These are phyloP conservation scores for Arthrobotrys sinensis DNA, from an alignment of 2,329 filamentous ascomycete genomes.

Conservation along the genomic window DNA sequence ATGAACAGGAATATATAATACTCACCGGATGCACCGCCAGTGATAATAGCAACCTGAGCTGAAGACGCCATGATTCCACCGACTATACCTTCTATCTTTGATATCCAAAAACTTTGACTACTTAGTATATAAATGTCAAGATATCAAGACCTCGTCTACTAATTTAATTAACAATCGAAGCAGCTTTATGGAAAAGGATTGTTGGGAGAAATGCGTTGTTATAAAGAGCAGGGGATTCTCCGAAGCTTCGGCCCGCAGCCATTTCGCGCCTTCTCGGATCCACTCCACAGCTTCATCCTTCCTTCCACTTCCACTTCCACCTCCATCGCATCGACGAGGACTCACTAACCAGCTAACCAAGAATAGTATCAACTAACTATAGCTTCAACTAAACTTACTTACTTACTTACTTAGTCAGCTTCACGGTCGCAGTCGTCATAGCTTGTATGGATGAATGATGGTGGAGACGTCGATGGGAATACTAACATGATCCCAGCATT, in stretches of 20 bases:
- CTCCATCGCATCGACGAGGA: background rate
- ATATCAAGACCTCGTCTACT: too few relatives aligned
- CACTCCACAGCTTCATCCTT: conserved; percentile 14
- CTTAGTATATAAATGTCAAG: too few relatives aligned
- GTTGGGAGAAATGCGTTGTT: conserved; percentile 27
- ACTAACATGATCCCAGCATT: too few relatives aligned
- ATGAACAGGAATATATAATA: background rate
- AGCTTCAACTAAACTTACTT: background rate
- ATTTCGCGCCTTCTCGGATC: conserved; percentile 19
- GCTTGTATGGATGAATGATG: too few relatives aligned
- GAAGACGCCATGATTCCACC: conserved; percentile 8
- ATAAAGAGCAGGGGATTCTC: conserved; percentile 31
- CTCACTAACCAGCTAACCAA: too few relatives aligned
- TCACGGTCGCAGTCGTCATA: too few relatives aligned
- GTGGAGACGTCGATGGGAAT: too few relatives aligned
- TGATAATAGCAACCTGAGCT: conserved; percentile 68
- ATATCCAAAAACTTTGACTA: background rate
- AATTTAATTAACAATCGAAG: too few relatives aligned
- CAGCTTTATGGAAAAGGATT: too few relatives aligned
- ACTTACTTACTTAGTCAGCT: too few relatives aligned
- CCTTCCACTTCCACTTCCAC: background rate
- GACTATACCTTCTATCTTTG: background rate
- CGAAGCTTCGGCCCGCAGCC: conserved; percentile 54
- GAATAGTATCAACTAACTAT: background rate
- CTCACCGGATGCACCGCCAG: conserved; percentile 68